A percentile compares a stretch with the other conserved stretches of the same genome.
Conservation (phyloP, 345 rosid species). For the Eucalyptus polyanthemos region DNA sequence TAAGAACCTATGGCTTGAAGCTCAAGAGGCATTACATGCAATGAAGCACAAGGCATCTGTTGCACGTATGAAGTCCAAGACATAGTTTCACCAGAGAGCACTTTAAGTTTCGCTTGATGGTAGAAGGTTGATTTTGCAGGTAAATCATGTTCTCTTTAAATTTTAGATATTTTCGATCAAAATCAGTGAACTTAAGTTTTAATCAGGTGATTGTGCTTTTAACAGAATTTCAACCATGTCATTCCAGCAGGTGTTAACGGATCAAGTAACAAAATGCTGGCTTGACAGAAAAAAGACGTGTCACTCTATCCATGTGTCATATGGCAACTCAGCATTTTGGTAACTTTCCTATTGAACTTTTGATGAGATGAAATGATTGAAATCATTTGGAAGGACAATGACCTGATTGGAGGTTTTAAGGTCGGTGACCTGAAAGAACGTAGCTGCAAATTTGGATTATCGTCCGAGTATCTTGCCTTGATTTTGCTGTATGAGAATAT, state of each 20-base stretch:
- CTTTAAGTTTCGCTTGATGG: neutral
- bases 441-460: neutral
- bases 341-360: neutral
- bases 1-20: conserved; percentile 27
- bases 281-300: neutral
- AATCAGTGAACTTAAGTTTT: neutral
- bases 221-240: neutral
- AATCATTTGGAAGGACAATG: neutral
- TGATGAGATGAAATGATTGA: neutral
- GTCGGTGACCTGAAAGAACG: neutral
- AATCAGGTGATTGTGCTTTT: neutral
- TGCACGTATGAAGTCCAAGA: neutral
- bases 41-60: conserved; percentile 16
- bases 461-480: neutral
- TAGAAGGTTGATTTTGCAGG: neutral
- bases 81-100: neutral
- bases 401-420: neutral
- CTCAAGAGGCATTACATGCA: conserved; percentile 24
- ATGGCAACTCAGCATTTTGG: neutral
- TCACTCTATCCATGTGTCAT: neutral
- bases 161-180: neutral
- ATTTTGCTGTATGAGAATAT: neutral
- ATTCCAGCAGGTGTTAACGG: neutral
- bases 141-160: neutral
- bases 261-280: neutral